phyloP scores from a whole-genome alignment of 106 monocot genomes.

The Gastrodia elata region DNA sequence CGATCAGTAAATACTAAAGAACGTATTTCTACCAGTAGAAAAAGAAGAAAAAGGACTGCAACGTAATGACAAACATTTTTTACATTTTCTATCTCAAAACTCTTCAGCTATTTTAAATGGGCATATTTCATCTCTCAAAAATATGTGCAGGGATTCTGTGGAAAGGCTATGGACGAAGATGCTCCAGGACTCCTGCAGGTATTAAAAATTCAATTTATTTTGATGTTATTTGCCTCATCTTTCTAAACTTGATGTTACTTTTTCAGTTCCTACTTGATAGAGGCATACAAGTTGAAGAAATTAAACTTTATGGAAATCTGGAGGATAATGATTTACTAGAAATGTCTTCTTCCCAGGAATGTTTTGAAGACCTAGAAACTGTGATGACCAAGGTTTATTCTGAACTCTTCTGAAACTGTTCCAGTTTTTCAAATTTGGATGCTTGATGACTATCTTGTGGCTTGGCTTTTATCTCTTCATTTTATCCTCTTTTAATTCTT shows the following conservation, averaged over 20 bases:
- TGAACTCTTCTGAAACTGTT: background rate
- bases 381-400: conserved; percentile 58
- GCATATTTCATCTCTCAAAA: background rate
- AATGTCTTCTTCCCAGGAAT: conserved; percentile 28
- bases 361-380: conserved; percentile 69
- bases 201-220: background rate
- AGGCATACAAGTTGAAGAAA: conserved; percentile 76
- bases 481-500: background rate
- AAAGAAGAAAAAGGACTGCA: background rate
- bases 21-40: background rate
- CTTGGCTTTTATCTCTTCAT: no score
- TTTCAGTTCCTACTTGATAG: conserved; percentile 64
- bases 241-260: conserved; percentile 4
- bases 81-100: background rate
- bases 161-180: conserved; percentile 95
- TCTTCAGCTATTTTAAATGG: background rate
- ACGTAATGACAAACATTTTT: background rate
- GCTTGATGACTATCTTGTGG: no score
- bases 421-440: background rate
- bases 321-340: conserved; percentile 40
- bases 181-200: conserved; percentile 93
- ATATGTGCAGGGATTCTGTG: conserved; percentile 24
- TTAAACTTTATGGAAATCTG: conserved; percentile 71
- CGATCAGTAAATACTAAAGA: conserved; percentile 3
- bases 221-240: conserved; percentile 3